phyloP scores from a whole-genome alignment of 352 stramenopile genomes.

The Phytophthora megakarya region DNA sequence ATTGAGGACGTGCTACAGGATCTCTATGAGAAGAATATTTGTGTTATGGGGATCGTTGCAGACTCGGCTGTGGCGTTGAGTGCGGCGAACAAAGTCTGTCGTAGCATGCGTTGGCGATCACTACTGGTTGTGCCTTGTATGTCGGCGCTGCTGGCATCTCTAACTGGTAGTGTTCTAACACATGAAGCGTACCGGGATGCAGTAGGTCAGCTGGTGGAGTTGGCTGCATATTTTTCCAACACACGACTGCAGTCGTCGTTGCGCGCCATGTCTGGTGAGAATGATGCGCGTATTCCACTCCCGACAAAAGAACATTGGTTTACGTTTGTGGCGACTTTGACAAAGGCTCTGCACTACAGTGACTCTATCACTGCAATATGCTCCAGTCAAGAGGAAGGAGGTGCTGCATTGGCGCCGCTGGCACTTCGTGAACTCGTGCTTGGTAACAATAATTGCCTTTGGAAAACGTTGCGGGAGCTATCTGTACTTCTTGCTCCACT shows the following conservation, averaged over 20 bases:
- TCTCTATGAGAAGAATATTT: conserved; percentile 62
- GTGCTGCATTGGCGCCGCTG: conserved; percentile 30
- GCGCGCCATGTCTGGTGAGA: conserved; percentile 44
- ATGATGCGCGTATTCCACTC: conserved; percentile 49
- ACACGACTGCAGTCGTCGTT: conserved; percentile 44
- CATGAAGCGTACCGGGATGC: conserved; percentile 48
- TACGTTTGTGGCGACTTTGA: conserved; percentile 70
- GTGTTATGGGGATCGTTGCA: conserved; percentile 75
- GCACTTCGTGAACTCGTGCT: conserved; percentile 66
- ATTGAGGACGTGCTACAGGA: conserved; percentile 65
- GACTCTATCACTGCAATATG: conserved; percentile 63
- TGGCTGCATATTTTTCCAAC: conserved; percentile 69
- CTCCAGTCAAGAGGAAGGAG: conserved; percentile 29
- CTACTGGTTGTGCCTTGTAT: conserved; percentile 78
- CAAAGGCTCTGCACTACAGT: conserved; percentile 49
- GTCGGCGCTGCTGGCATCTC: conserved; percentile 50
- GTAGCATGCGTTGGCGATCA: conserved; percentile 37
- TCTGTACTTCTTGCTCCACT: conserved; percentile 56
- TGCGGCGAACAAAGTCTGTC: conserved; percentile 58
- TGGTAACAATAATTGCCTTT: conserved; percentile 46
- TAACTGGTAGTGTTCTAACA: conserved; percentile 65
- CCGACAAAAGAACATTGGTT: conserved; percentile 66
- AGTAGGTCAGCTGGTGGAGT: conserved; percentile 67
- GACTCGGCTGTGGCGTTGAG: conserved; percentile 66
- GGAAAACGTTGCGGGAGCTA: conserved; percentile 51